Conservation (phyloP, 495 filamentous ascomycete genomes). For the Xylaria nigripes region DNA sequence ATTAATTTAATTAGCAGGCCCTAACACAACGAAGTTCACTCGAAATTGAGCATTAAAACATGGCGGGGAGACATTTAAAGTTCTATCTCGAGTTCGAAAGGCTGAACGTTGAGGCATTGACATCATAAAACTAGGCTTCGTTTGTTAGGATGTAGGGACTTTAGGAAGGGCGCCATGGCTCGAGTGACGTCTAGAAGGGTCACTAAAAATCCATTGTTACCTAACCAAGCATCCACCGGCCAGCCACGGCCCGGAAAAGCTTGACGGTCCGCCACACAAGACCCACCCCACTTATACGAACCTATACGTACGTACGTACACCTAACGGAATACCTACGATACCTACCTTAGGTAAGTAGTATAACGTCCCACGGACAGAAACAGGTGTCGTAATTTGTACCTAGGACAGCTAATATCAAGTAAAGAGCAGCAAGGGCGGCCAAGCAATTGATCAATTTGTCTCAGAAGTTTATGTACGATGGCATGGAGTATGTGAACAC, state of each 20-base stretch:
- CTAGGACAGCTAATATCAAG: too few relatives aligned
- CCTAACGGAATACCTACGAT: too few relatives aligned
- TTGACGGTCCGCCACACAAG: not conserved
- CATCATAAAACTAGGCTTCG: not conserved
- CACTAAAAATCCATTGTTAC: too few relatives aligned
- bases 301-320: too few relatives aligned
- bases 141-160: too few relatives aligned
- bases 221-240: not conserved
- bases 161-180: too few relatives aligned
- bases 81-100: not conserved
- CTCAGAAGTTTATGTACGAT: not conserved
- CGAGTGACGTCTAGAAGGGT: not conserved
- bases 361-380: too few relatives aligned
- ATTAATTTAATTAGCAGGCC: too few relatives aligned
- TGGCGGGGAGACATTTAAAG: not conserved
- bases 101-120: not conserved
- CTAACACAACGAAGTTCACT: not conserved
- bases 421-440: too few relatives aligned
- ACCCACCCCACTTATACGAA: too few relatives aligned
- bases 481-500: not conserved
- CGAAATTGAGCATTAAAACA: not conserved
- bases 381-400: too few relatives aligned
- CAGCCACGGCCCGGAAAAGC: not conserved
- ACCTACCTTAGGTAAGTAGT: too few relatives aligned
- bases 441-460: not conserved